Percentiles rank a stretch among this genome's conserved stretches.
phyloP scores from a whole-genome alignment of 2,329 filamentous ascomycete species.

The Nigrospora sphaerica region DNA sequence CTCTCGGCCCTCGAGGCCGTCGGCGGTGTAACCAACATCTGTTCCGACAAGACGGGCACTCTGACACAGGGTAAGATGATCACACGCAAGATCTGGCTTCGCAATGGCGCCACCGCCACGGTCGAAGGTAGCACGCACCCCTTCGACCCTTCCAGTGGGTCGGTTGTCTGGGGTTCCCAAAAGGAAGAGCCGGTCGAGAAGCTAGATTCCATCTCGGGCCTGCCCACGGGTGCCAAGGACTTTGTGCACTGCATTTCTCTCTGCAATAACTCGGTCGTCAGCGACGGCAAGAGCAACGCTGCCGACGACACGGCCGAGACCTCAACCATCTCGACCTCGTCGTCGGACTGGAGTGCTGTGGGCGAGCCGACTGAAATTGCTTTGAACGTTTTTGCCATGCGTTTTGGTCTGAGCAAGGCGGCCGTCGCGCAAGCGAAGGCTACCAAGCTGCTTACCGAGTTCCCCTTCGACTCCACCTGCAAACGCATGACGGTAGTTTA shows the following conservation, averaged over 20 bases:
- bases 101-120: slow-evolving; percentile 41
- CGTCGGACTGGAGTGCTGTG: slow-evolving; percentile 48
- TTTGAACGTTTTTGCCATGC: slow-evolving; percentile 65
- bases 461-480: slow-evolving; percentile 66
- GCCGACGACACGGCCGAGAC: slow-evolving; percentile 37
- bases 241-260: slow-evolving; percentile 50
- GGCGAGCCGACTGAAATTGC: slow-evolving; percentile 70
- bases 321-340: slow-evolving; percentile 38
- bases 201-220: slow-evolving; percentile 11
- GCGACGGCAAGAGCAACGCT: slow-evolving; percentile 28
- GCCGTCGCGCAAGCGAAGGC: slow-evolving; percentile 27
- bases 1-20: slow-evolving; percentile 60
- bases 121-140: slow-evolving; percentile 51
- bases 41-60: slow-evolving; percentile 65
- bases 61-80: slow-evolving; percentile 62
- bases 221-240: slow-evolving; percentile 28
- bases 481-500: slow-evolving; percentile 73
- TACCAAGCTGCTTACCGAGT: slow-evolving; percentile 51
- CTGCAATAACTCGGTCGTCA: slow-evolving; percentile 52
- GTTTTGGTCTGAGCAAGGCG: slow-evolving; percentile 49
- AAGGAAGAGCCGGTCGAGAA: slow-evolving; percentile 15
- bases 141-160: slow-evolving; percentile 54
- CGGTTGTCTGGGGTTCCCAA: slow-evolving; percentile 34
- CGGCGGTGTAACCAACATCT: slow-evolving; percentile 63
- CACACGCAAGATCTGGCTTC: slow-evolving; percentile 54